Conservation (phyloP, 2,329 filamentous ascomycete genomes). For the Botrytis hyacinthi region DNA sequence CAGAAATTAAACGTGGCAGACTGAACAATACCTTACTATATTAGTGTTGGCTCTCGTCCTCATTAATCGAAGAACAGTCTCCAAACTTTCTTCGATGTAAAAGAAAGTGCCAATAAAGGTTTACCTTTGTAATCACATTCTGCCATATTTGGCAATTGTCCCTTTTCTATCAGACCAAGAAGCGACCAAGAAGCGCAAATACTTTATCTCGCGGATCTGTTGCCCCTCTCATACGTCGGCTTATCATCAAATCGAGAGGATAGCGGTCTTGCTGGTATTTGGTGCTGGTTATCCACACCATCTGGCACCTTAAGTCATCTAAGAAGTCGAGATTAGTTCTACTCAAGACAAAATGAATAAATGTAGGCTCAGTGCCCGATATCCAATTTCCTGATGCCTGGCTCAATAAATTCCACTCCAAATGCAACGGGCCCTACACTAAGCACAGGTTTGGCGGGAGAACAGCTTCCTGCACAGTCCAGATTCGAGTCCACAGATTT, state of each 20-base stretch:
- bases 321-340: background rate
- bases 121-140: background rate
- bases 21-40: background rate
- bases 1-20: background rate
- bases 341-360: background rate
- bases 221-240: background rate
- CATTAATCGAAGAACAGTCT: background rate
- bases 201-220: background rate
- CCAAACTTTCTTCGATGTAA: background rate
- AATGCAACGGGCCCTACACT: background rate
- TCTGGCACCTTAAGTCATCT: background rate
- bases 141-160: background rate
- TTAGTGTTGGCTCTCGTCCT: background rate
- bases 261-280: background rate
- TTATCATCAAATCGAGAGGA: background rate
- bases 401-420: background rate
- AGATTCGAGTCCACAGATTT: background rate
- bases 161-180: background rate
- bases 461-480: background rate
- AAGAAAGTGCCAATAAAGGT: background rate
- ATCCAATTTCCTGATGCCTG: background rate
- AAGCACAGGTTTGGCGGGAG: background rate
- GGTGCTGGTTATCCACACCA: background rate
- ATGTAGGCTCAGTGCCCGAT: background rate
- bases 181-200: background rate